Base-by-base conservation (phyloP, 2,329 filamentous ascomycete genomes). In the Penicillium concentricum region DNA sequence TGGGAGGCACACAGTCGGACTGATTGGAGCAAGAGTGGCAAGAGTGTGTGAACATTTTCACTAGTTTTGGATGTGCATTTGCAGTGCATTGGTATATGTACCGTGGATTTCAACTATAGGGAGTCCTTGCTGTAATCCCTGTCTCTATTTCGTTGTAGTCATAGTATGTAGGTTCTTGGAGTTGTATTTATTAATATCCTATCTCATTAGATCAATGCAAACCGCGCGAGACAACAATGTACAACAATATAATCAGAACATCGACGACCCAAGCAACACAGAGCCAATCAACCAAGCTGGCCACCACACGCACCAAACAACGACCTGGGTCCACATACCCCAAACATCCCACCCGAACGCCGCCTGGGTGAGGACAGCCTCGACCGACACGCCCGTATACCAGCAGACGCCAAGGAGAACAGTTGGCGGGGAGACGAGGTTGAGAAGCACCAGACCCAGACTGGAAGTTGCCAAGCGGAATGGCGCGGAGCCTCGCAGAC, bases 271-370 rank as follows among this genome's bases (percentile, higher is more conserved):
- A 45, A 76, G 50, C 30, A 74, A 55, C 0, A 74, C 66, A 57
- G 69, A 71, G 5, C 79, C 89, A 7, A 87, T 83, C 37, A 94
- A 73, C 92, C 92, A 97, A 8, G 91, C 91, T 0, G 92, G 92
- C 89, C 91, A 94, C 92, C 92, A 97, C 42, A 96, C 87, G 71
- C 91, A 89, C 90, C 92, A 96, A n/a, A 96, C 83, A 12, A 95
- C 85, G 18, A 96, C 86, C 58, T 90, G 88, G 1, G 92, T 95
- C 79, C 92, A 95, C 82, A 94, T 85, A 1, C 91, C 91, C 85
- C 88, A 92, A 13, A 96, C 86, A 68, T 91, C 84, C 92, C 92
- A 96, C 0, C 90, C 92, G 71, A 94, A 92, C 5, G 89, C 90
- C 1, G 91, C 90, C 70, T 89, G 82, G 28, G 81, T 81, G 50